Evolutionary conservation across 2,329 filamentous ascomycete species (phyloP).

Genomic region (Xylaria polymorpha): DNA sequence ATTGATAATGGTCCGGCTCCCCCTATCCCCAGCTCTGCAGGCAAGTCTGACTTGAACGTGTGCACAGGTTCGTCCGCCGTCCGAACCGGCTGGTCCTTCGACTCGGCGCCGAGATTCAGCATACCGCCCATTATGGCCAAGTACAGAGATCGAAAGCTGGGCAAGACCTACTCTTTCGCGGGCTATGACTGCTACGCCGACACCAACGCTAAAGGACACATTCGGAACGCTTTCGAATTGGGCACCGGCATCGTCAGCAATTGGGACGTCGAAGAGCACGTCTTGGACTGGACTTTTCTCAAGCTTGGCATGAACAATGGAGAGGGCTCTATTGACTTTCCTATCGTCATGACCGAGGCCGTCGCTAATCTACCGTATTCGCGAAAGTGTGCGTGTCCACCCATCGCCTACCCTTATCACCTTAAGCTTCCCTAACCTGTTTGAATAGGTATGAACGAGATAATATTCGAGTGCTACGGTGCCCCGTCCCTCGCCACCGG

Average conservation of each 20-base stretch:
- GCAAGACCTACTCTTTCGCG: constrained; percentile 91
- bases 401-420: not conserved
- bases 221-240: constrained; percentile 89
- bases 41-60: constrained; percentile 30
- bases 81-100: constrained; percentile 96
- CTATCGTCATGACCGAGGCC: constrained; percentile 94
- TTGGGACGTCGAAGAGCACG: constrained; percentile 97
- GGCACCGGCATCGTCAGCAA: constrained; percentile 93
- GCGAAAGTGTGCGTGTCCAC: constrained; percentile 76
- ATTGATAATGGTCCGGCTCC: constrained; percentile 88
- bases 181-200: constrained; percentile 95
- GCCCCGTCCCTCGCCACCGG: constrained; percentile 92
- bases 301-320: constrained; percentile 87
- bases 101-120: constrained; percentile 80
- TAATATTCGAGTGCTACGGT: constrained; percentile 94
- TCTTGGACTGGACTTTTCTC: constrained; percentile 93
- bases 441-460: constrained; percentile 88
- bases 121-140: constrained; percentile 93
- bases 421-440: constrained; percentile 21
- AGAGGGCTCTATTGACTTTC: constrained; percentile 81
- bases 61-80: constrained; percentile 82
- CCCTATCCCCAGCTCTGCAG: not conserved
- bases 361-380: constrained; percentile 92
- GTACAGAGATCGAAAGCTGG: constrained; percentile 93
- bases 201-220: constrained; percentile 89